Conservation (phyloP, 176 grass and related monocot genomes). For the Oropetium thomaeum region DNA sequence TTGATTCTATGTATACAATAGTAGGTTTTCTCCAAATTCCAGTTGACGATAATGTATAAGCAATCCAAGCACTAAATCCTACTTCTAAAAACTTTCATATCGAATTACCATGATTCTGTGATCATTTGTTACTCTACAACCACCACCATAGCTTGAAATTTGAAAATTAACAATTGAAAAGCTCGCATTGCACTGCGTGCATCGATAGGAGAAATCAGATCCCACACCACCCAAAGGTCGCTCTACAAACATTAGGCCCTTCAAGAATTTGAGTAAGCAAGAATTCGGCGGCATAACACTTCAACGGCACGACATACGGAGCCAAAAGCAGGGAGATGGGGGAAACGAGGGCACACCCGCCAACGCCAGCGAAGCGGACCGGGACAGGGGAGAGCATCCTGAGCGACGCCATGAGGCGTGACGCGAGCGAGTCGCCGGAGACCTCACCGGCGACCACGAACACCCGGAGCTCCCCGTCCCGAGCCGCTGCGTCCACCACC, state of each 20-base stretch:
- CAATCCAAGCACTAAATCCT: neutral
- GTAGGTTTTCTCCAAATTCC: too few relatives aligned
- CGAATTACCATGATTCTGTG: neutral
- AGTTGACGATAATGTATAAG: neutral
- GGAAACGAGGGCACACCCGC: conserved; percentile 48
- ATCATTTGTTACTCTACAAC: neutral
- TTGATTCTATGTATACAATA: neutral
- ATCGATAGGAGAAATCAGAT: conserved; percentile 2
- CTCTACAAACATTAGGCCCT: neutral
- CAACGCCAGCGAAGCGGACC: conserved; percentile 74
- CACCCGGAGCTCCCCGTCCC: conserved; percentile 83
- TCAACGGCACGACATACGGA: neutral
- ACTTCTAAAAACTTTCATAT: neutral
- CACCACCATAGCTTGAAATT: neutral
- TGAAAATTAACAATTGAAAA: neutral
- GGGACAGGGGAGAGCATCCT: conserved; percentile 68
- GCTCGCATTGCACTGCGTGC: neutral
- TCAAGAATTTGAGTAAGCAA: neutral
- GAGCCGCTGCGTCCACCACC: conserved; percentile 56
- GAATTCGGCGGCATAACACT: too few relatives aligned
- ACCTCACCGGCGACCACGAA: conserved; percentile 96
- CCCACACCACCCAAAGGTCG: neutral
- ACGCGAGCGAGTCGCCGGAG: conserved; percentile 84
- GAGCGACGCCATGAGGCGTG: conserved; percentile 77
- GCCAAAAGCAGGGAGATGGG: neutral